A percentile compares a stretch with the other conserved stretches of the same genome.
These are phyloP conservation scores for Themeda triandra DNA, from an alignment of 176 grass and related monocot species.

Conservation along the genomic window DNA sequence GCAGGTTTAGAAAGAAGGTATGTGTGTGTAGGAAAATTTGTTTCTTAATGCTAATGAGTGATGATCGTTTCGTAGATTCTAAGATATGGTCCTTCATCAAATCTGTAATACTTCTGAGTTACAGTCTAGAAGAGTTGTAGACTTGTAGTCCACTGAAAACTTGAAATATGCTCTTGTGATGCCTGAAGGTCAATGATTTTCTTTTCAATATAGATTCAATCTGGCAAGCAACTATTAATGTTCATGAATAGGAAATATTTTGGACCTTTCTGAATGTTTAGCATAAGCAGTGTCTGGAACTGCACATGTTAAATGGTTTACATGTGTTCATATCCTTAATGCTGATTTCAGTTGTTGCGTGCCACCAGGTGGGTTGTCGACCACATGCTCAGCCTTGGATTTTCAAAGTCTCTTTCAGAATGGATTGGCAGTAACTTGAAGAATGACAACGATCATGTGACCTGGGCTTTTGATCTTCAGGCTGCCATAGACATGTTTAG, in stretches of 20 bases:
- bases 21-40: not conserved
- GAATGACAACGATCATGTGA: slow-evolving; percentile 61
- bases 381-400: slow-evolving; percentile 82
- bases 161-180: not conserved
- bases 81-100: not conserved
- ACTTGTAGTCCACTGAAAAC: not conserved
- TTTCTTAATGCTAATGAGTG: not conserved
- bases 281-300: not conserved
- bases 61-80: not conserved
- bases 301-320: slow-evolving; percentile 2
- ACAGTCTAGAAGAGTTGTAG: not conserved
- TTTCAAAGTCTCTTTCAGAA: slow-evolving; percentile 85
- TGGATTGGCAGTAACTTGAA: slow-evolving; percentile 96
- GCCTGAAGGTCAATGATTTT: not conserved
- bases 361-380: slow-evolving; percentile 83
- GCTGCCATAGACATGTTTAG: slow-evolving; percentile 90
- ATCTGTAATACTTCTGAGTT: slow-evolving; percentile 1
- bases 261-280: not conserved
- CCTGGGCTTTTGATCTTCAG: slow-evolving; percentile 87
- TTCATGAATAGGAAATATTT: slow-evolving; percentile 15
- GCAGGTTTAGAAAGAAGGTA: not conserved
- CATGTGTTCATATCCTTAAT: not conserved
- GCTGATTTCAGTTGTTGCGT: not conserved
- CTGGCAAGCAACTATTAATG: not conserved
- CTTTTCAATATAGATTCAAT: not conserved